Evolutionary conservation across 1,139 yeast species (phyloP).

Genomic region (Waltiozyma sp.): DNA sequence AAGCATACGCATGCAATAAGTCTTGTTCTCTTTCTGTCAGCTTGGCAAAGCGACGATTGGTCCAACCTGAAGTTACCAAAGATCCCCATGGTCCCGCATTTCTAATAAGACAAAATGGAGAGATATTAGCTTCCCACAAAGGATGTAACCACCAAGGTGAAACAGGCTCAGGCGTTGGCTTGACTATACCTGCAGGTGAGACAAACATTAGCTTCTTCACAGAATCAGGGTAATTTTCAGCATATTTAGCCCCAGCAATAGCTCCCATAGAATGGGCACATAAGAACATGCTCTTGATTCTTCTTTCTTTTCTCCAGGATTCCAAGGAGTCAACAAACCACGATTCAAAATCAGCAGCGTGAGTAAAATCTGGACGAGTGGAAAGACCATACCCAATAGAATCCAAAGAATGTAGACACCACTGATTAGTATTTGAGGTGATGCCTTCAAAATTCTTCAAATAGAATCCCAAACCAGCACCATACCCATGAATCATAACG

Average conservation of each 20-base stretch:
- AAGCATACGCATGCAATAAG: slow-evolving; percentile 51
- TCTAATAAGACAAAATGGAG: slow-evolving; percentile 60
- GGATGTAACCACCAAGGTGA: slow-evolving; percentile 55
- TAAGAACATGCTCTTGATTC: slow-evolving; percentile 46
- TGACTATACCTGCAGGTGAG: slow-evolving; percentile 70
- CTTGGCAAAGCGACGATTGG: slow-evolving; percentile 51
- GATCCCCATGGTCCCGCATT: slow-evolving; percentile 59
- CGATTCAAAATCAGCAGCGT: slow-evolving; percentile 34
- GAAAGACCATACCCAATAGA: slow-evolving; percentile 72
- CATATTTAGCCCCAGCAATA: slow-evolving; percentile 66
- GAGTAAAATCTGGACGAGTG: slow-evolving; percentile 47
- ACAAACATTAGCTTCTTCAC: slow-evolving; percentile 58
- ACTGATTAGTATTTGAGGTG: slow-evolving; percentile 25
- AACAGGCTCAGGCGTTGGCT: slow-evolving; percentile 29
- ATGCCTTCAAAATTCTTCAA: slow-evolving; percentile 47
- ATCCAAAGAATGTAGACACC: slow-evolving; percentile 67
- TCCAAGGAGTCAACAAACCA: slow-evolving; percentile 73
- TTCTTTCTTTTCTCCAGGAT: slow-evolving; percentile 57
- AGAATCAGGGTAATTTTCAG: slow-evolving; percentile 53
- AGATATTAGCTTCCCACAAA: slow-evolving; percentile 60
- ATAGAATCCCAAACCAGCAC: slow-evolving; percentile 67
- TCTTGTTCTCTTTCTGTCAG: slow-evolving; percentile 30
- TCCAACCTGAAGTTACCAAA: slow-evolving; percentile 69
- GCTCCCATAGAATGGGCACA: slow-evolving; percentile 95
- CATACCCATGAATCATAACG: slow-evolving; percentile 66